Evolutionary conservation across 192 early-diverging fungal species (phyloP).

Genomic region (Dissophora ornata): DNA sequence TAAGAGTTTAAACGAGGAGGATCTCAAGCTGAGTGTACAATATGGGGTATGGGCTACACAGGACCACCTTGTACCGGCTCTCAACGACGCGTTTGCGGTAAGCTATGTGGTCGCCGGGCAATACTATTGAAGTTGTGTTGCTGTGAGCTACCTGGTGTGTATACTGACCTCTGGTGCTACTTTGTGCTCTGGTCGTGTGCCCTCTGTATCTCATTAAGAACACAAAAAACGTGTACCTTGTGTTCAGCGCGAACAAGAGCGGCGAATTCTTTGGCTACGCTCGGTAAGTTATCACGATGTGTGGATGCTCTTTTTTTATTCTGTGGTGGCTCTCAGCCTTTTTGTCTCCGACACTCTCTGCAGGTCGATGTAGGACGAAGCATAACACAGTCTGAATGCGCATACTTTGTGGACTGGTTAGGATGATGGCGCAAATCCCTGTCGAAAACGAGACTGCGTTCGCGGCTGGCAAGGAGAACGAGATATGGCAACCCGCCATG

Average conservation of each 20-base stretch:
- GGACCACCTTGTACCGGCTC: conserved; percentile 58
- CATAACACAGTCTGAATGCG: too few species aligned
- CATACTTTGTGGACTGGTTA: conserved; percentile 1
- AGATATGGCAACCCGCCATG: conserved; percentile 37
- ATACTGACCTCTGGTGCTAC: too few species aligned
- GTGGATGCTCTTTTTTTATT: too few species aligned
- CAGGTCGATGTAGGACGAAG: too few species aligned
- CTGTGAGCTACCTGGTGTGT: too few species aligned
- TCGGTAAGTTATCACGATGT: conserved; percentile 16
- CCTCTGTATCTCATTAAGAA: conserved; percentile 37
- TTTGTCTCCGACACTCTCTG: too few species aligned
- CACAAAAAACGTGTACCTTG: conserved; percentile 57
- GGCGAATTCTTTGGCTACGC: conserved; percentile 66
- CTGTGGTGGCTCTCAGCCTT: too few species aligned
- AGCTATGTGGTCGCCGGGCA: too few species aligned
- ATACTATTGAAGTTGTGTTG: too few species aligned
- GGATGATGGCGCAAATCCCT: conserved; percentile 51
- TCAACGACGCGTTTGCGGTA: conserved; percentile 61
- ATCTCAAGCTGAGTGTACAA: conserved; percentile 62
- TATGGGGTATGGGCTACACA: conserved; percentile 63
- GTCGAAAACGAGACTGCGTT: conserved; percentile 36
- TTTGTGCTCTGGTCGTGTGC: neutral
- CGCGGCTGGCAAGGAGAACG: conserved; percentile 34
- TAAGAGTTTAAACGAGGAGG: conserved; percentile 62
- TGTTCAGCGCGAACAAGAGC: conserved; percentile 66